Evolutionary conservation across 345 rosid species (phyloP).

Genomic region (Erysimum cheiranthoides): DNA sequence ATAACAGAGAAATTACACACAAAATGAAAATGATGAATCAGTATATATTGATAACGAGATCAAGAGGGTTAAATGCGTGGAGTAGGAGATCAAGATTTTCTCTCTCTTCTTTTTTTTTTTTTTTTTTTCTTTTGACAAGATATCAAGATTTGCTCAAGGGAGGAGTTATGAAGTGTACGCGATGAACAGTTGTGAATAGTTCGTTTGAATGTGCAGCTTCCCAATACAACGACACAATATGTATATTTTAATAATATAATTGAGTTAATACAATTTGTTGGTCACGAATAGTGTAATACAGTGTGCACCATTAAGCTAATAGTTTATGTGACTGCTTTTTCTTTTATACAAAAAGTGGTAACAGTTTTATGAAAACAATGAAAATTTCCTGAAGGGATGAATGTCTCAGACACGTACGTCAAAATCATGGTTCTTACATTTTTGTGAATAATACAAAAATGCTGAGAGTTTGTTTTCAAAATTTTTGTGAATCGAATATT

Average conservation of each 20-base stretch:
- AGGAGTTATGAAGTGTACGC: conserved; percentile 26
- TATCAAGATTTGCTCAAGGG: conserved; percentile 17
- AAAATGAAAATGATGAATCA: not conserved
- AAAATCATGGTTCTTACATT: conserved; percentile 38
- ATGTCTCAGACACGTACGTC: conserved; percentile 45
- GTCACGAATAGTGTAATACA: conserved; percentile 36
- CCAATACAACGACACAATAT: conserved; percentile 24
- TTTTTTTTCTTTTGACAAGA: not conserved
- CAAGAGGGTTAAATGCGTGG: conserved; percentile 17
- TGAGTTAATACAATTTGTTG: not conserved
- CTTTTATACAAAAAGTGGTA: conserved; percentile 14
- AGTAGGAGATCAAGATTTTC: conserved; percentile 14
- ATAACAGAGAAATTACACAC: not conserved
- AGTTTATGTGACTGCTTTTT: conserved; percentile 31
- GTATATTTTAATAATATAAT: not conserved
- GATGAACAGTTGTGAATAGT: conserved; percentile 37
- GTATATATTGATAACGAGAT: conserved; percentile 20
- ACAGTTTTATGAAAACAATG: conserved; percentile 44
- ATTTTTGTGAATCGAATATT: conserved; percentile 39
- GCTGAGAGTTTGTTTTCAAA: conserved; percentile 26
- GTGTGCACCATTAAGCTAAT: conserved; percentile 34
- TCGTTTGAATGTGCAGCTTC: conserved; percentile 36
- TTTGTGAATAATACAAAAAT: conserved; percentile 37
- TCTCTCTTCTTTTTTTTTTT: too few species aligned
- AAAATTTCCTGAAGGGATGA: conserved; percentile 39